phyloP scores from a whole-genome alignment of 2,329 filamentous ascomycete genomes.

The Rugonectria rugulosa region DNA sequence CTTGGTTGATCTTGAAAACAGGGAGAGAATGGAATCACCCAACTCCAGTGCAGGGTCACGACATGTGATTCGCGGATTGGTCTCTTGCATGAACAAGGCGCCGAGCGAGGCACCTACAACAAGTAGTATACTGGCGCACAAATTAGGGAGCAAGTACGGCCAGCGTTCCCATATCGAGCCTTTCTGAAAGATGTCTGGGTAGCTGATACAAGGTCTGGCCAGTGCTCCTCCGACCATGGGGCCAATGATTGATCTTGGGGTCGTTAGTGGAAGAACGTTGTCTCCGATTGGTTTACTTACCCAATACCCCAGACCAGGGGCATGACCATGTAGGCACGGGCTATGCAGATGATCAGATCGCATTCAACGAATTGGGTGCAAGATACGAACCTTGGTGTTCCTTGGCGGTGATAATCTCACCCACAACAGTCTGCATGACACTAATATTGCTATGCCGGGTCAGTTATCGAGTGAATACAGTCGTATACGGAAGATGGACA shows the following conservation, averaged over 20 bases:
- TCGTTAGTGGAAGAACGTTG: slow-evolving; percentile 36
- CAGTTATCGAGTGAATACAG: not conserved
- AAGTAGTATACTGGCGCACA: slow-evolving; percentile 84
- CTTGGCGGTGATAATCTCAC: slow-evolving; percentile 90
- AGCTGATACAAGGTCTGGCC: slow-evolving; percentile 84
- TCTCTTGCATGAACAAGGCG: slow-evolving; percentile 94
- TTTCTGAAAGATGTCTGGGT: slow-evolving; percentile 74
- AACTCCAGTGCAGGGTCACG: slow-evolving; percentile 79
- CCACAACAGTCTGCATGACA: slow-evolving; percentile 93
- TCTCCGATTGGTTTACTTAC: slow-evolving; percentile 52
- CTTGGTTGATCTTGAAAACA: slow-evolving; percentile 63
- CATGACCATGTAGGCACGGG: slow-evolving; percentile 96
- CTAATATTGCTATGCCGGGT: slow-evolving; percentile 77
- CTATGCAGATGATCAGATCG: slow-evolving; percentile 52
- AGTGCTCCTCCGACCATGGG: slow-evolving; percentile 90
- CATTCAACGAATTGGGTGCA: too few relatives aligned
- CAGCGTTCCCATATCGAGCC: slow-evolving; percentile 84
- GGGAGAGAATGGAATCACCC: slow-evolving; percentile 72
- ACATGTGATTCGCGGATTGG: slow-evolving; percentile 80
- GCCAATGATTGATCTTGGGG: slow-evolving; percentile 81
- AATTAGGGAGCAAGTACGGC: slow-evolving; percentile 90
- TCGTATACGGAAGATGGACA: too few relatives aligned
- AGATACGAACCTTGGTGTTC: slow-evolving; percentile 80
- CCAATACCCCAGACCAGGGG: slow-evolving; percentile 97
- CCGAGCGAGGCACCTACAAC: slow-evolving; percentile 78